These are phyloP conservation scores for Tephrocybe sp. DNA, from an alignment of 768 basidiomycete genomes.

Conservation along the genomic window DNA sequence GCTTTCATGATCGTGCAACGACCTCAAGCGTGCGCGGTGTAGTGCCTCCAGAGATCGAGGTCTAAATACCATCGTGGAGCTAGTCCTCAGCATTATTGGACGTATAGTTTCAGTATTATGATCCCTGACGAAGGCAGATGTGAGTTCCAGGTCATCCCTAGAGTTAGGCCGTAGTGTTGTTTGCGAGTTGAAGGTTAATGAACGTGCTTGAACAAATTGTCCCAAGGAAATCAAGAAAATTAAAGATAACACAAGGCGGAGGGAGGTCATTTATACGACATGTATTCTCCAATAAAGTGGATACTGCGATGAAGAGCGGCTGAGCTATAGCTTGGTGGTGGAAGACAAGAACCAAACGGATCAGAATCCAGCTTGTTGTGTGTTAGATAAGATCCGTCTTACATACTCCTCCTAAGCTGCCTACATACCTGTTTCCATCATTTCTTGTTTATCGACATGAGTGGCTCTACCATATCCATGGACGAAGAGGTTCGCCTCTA, in stretches of 20 bases:
- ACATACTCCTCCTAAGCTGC: too few species aligned
- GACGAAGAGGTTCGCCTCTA: conserved; percentile 94
- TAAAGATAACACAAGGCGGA: conserved; percentile 1
- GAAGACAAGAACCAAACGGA: not conserved
- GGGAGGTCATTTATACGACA: conserved; percentile 15
- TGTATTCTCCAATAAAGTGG: conserved; percentile 8
- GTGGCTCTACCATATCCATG: conserved; percentile 41
- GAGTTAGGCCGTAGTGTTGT: conserved; percentile 11
- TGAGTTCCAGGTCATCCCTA: conserved; percentile 5
- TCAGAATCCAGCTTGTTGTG: not conserved
- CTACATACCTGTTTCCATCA: not conserved
- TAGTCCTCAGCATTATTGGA: conserved; percentile 38
- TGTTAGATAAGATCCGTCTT: not conserved
- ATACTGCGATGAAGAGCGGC: not conserved
- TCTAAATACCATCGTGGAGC: conserved; percentile 58
- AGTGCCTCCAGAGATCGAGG: conserved; percentile 53
- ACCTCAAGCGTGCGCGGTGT: conserved; percentile 53
- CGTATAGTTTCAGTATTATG: not conserved
- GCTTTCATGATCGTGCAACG: conserved; percentile 47
- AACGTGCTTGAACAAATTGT: conserved; percentile 3
- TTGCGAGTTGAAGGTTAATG: conserved; percentile 16
- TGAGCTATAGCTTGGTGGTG: not conserved
- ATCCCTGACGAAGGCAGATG: conserved; percentile 2
- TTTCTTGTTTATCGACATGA: conserved; percentile 8
- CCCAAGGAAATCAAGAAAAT: not conserved